phyloP scores from a whole-genome alignment of 177 flowering plant species.

The Vitis hybrid region DNA sequence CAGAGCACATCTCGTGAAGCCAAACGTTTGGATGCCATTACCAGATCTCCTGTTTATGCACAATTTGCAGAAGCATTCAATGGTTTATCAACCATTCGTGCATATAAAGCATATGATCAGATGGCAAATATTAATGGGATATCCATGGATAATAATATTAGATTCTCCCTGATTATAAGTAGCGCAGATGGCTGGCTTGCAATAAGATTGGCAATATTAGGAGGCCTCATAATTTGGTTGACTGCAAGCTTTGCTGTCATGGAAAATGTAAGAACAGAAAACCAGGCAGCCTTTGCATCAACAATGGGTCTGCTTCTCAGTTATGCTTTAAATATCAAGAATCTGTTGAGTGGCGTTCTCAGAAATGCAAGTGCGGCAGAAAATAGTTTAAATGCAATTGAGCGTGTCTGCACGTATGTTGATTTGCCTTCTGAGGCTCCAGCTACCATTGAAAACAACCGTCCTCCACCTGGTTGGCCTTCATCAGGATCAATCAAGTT shows the following conservation, averaged over 20 bases:
- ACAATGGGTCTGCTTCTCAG: constrained; percentile 54
- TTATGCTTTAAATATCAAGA: constrained; percentile 44
- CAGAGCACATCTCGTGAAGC: constrained; percentile 59
- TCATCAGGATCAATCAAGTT: constrained; percentile 41
- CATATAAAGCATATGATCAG: constrained; percentile 50
- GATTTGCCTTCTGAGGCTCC: constrained; percentile 51
- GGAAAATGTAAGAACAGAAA: constrained; percentile 33
- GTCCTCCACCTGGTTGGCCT: constrained; percentile 53
- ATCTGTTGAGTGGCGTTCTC: constrained; percentile 38
- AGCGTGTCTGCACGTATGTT: constrained; percentile 46
- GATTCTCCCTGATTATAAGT: constrained; percentile 40
- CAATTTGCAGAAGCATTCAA: constrained; percentile 55
- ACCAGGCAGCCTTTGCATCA: constrained; percentile 40
- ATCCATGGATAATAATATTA: constrained; percentile 49
- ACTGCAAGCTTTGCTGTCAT: constrained; percentile 56
- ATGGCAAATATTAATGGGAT: constrained; percentile 45
- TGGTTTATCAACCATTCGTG: constrained; percentile 48
- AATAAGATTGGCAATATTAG: constrained; percentile 41
- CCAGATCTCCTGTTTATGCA: constrained; percentile 57
- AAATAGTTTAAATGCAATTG: constrained; percentile 48
- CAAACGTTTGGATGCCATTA: constrained; percentile 50
- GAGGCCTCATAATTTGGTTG: constrained; percentile 56
- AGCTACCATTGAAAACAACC: constrained; percentile 31
- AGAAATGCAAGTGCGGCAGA: constrained; percentile 52
- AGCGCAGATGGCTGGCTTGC: constrained; percentile 50